A percentile compares a stretch with the other conserved stretches of the same genome.
phyloP scores from a whole-genome alignment of 495 filamentous ascomycete species.

The Saxispiralis lemnorum region DNA sequence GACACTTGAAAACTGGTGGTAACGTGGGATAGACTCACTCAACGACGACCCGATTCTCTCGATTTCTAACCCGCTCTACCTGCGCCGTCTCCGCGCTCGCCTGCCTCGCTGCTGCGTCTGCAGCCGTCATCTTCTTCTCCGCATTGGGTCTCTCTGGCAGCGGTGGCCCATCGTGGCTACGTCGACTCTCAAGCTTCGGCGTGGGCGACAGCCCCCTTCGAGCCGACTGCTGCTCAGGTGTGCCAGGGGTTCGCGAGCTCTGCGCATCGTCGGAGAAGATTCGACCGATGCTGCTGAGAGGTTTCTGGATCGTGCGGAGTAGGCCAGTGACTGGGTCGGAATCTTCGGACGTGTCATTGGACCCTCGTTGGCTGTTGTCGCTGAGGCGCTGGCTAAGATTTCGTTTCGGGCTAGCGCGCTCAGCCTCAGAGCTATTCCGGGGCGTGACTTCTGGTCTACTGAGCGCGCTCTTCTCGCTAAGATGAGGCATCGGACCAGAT shows the following conservation, averaged over 20 bases:
- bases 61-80: constrained; percentile 63
- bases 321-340: constrained; percentile 75
- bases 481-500: constrained; percentile 10
- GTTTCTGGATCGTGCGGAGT: constrained; percentile 77
- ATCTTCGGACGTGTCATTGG: constrained; percentile 34
- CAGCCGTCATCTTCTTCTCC: constrained; percentile 32
- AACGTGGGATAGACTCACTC: constrained; percentile 31
- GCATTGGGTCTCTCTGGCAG: constrained; percentile 17
- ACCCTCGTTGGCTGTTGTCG: constrained; percentile 23
- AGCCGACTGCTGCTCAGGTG: constrained; percentile 23
- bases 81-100: constrained; percentile 86
- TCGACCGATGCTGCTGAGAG: constrained; percentile 83
- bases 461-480: constrained; percentile 45
- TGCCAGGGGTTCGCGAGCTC: constrained; percentile 13
- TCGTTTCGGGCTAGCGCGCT: constrained; percentile 32
- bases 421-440: constrained; percentile 38
- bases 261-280: constrained; percentile 74
- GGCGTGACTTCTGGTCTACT: constrained; percentile 36
- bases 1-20: not conserved
- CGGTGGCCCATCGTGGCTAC: constrained; percentile 24
- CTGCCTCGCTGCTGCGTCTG: constrained; percentile 85
- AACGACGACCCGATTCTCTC: constrained; percentile 78
- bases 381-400: constrained; percentile 20
- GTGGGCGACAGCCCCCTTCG: no score
- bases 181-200: constrained; percentile 28